Percentiles rank a stretch among this genome's conserved stretches.
phyloP scores from a whole-genome alignment of 2,329 filamentous ascomycete genomes.

The Arthrocladium fulminans region DNA sequence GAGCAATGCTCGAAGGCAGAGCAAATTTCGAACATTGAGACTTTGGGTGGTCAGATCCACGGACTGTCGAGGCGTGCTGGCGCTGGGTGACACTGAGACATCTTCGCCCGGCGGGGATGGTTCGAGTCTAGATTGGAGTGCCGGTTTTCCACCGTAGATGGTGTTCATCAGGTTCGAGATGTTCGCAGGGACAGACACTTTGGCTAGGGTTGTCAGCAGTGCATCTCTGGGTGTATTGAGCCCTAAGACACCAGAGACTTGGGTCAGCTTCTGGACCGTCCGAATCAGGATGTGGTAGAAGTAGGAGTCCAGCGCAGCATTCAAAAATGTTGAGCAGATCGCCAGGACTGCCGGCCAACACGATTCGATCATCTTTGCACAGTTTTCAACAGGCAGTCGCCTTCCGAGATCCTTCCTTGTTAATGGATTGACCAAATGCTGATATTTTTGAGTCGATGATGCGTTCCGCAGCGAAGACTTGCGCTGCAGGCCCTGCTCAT shows the following conservation, averaged over 20 bases:
- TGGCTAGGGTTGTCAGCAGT: conserved; percentile 86
- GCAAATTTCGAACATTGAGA: conserved; percentile 77
- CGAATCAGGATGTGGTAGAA: conserved; percentile 89
- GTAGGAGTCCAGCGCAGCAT: conserved; percentile 81
- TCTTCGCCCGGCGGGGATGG: neutral
- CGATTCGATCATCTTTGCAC: conserved; percentile 73
- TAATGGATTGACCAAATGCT: conserved; percentile 76
- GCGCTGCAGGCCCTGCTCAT: conserved; percentile 11
- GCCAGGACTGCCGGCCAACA: conserved; percentile 96
- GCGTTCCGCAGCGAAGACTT: neutral
- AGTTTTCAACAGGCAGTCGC: conserved; percentile 61
- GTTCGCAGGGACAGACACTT: conserved; percentile 83
- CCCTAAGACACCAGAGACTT: conserved; percentile 82
- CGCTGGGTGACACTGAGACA: conserved; percentile 4
- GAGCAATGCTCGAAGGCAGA: conserved; percentile 83
- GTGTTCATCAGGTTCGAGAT: conserved; percentile 21
- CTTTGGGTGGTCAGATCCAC: conserved; percentile 31
- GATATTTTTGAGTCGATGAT: conserved; percentile 60
- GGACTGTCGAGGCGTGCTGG: conserved; percentile 6
- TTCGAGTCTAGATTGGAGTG: neutral
- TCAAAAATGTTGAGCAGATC: conserved; percentile 89
- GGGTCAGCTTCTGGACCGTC: conserved; percentile 88
- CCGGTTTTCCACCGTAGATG: conserved; percentile 1
- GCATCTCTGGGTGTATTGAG: conserved; percentile 83
- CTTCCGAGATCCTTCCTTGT: conserved; percentile 63